Percentiles rank a stretch among this genome's conserved stretches.
These are phyloP conservation scores for Colletotrichum sp. DNA, from an alignment of 2,329 filamentous ascomycete genomes.

Conservation along the genomic window DNA sequence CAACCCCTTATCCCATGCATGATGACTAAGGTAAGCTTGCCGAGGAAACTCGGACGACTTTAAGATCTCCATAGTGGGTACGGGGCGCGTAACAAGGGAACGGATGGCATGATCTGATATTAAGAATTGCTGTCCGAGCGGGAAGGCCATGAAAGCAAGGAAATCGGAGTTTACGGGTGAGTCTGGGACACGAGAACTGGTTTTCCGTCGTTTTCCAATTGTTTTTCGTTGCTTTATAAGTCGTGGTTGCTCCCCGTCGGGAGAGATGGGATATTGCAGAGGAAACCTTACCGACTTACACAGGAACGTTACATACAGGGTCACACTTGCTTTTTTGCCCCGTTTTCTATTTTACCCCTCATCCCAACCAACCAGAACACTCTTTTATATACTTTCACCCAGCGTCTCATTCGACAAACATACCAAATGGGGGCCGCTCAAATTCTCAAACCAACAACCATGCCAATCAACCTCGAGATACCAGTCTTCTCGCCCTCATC, in stretches of 20 bases:
- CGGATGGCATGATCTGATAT: constrained; percentile 6
- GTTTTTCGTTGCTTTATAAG: neutral
- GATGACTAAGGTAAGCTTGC: neutral
- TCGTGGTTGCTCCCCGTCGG: neutral
- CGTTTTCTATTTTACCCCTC: neutral
- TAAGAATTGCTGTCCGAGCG: neutral
- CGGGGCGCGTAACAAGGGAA: neutral
- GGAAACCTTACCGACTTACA: neutral
- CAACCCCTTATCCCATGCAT: neutral
- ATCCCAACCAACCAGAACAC: neutral
- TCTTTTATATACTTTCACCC: neutral
- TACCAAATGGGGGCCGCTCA: neutral
- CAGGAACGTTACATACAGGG: neutral
- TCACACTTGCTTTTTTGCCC: neutral
- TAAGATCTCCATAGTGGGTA: constrained; percentile 2
- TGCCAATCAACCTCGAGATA: constrained; percentile 49
- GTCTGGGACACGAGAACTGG: neutral
- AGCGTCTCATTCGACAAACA: neutral
- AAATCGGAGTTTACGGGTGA: neutral
- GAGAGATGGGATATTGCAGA: neutral
- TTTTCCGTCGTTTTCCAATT: neutral
- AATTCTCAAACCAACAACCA: neutral
- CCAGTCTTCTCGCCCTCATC: constrained; percentile 55
- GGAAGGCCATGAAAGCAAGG: neutral
- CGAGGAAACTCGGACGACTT: constrained; percentile 5